Evolutionary conservation across 768 basidiomycete genomes (phyloP).

Genomic region (Chalciporus pseudorubinellus): DNA sequence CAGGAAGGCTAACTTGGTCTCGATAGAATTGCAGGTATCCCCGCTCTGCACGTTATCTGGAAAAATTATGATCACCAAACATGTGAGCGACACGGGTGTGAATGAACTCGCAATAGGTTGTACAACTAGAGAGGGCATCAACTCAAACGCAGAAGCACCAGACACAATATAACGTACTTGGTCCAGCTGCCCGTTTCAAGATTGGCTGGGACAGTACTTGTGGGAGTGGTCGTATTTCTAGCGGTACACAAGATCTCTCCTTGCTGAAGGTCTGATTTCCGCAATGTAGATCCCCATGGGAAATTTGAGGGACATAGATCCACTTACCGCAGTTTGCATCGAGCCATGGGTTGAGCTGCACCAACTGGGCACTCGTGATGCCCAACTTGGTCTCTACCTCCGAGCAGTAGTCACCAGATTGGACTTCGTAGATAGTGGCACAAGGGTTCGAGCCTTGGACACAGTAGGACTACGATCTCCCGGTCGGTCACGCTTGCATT

Average conservation of each 20-base stretch:
- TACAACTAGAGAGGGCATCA: background rate
- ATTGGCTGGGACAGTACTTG: background rate
- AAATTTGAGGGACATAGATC: no score
- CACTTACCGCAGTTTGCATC: background rate
- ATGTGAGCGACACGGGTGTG: background rate
- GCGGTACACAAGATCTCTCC: background rate
- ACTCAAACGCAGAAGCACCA: background rate
- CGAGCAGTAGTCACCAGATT: background rate
- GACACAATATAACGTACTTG: background rate
- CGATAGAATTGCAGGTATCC: background rate
- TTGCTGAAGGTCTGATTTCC: background rate
- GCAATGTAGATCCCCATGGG: no score
- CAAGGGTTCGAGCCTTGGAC: background rate
- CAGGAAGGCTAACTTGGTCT: background rate
- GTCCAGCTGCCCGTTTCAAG: background rate
- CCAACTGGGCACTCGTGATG: background rate
- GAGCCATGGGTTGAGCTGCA: background rate
- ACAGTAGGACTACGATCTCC: background rate
- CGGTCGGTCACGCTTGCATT: background rate
- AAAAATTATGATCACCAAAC: no score
- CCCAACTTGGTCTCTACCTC: background rate
- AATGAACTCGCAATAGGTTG: background rate
- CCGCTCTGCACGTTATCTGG: background rate
- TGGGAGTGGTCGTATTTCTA: background rate
- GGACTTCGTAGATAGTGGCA: background rate